Evolutionary conservation across 2,329 filamentous ascomycete species (phyloP).

Genomic region (Acrodontium crateriforme): DNA sequence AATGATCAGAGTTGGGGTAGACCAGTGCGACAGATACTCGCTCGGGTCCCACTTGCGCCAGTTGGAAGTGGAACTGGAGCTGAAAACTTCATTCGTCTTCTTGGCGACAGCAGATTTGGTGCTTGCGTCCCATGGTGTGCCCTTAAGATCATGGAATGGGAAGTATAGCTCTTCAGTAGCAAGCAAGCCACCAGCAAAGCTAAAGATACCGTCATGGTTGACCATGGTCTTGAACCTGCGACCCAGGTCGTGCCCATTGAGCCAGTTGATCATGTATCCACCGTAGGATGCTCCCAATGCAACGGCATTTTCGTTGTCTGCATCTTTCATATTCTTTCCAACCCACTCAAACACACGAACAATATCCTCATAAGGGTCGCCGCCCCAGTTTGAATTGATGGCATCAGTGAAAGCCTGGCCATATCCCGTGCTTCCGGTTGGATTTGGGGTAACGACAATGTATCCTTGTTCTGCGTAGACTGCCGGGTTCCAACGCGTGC

Average conservation of each 20-base stretch:
- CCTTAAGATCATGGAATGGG: conserved; percentile 38
- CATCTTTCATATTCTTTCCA: conserved; percentile 47
- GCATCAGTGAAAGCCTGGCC: conserved; percentile 17
- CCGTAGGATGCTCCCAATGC: conserved; percentile 64
- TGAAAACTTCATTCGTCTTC: conserved; percentile 3
- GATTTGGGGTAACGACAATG: conserved; percentile 18
- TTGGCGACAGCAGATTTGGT: conserved; percentile 5
- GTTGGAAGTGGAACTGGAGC: conserved; percentile 8
- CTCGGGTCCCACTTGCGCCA: conserved; percentile 48
- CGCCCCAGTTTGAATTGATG: conserved; percentile 60
- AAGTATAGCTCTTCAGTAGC: conserved; percentile 41
- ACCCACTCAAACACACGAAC: conserved; percentile 67
- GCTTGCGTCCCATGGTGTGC: conserved; percentile 33
- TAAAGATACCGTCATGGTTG: conserved; percentile 32
- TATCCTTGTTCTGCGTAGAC: conserved; percentile 21
- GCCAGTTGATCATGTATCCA: conserved; percentile 62
- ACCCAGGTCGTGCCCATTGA: conserved; percentile 72
- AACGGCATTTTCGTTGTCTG: conserved; percentile 56
- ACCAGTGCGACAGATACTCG: conserved; percentile 51
- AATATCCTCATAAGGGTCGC: conserved; percentile 69
- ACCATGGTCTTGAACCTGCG: conserved; percentile 78
- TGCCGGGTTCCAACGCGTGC: conserved; percentile 17
- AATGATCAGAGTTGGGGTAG: conserved; percentile 77
- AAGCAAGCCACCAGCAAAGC: conserved; percentile 15
- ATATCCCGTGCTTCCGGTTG: conserved; percentile 18